These are phyloP conservation scores for Colletotrichum gigasporum DNA, from an alignment of 2,329 filamentous ascomycete genomes.

Conservation along the genomic window DNA sequence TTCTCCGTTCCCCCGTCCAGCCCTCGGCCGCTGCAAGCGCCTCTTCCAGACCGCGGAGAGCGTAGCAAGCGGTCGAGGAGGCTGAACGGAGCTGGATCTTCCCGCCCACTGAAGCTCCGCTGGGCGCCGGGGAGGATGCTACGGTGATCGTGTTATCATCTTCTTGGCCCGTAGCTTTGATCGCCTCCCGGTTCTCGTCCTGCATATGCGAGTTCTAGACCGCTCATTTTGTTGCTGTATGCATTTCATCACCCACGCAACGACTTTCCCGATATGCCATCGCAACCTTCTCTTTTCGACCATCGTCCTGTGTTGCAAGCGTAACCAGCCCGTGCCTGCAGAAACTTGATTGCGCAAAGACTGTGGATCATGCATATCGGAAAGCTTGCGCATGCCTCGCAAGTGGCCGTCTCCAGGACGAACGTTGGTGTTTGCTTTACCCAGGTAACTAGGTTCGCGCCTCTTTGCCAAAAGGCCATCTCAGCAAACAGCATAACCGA, in stretches of 20 bases:
- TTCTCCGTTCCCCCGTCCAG: neutral
- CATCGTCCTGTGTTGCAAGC: neutral
- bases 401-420: neutral
- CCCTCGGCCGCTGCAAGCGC: neutral
- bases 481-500: neutral
- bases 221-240: neutral
- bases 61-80: neutral
- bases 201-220: constrained; percentile 6
- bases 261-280: neutral
- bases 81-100: neutral
- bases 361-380: constrained; percentile 2
- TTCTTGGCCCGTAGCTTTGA: neutral
- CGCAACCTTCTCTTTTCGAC: neutral
- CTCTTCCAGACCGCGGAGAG: neutral
- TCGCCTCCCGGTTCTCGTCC: neutral
- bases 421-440: too few relatives aligned
- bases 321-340: neutral
- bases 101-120: neutral
- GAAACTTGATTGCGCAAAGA: constrained; percentile 14
- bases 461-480: neutral
- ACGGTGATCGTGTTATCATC: neutral
- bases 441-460: too few relatives aligned
- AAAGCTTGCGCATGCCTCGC: neutral
- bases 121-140: neutral
- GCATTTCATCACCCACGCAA: too few relatives aligned